A percentile compares a stretch with the other conserved stretches of the same genome.
phyloP scores from a whole-genome alignment of 2,329 filamentous ascomycete species.

The Clonostachys sp. region DNA sequence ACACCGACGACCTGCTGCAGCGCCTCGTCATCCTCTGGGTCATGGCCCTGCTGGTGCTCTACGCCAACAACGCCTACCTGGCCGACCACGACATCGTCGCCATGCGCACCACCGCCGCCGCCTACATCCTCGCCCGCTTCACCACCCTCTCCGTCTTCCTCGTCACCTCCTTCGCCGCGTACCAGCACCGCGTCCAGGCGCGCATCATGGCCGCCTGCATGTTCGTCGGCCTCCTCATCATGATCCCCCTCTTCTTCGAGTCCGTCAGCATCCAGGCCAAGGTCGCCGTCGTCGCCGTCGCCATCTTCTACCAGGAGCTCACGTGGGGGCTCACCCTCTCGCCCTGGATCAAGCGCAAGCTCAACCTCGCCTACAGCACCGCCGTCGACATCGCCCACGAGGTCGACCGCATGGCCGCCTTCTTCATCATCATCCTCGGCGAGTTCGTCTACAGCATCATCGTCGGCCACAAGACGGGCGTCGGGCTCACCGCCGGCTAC shows the following conservation, averaged over 20 bases:
- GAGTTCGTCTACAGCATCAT: conserved; percentile 44
- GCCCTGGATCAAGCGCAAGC: conserved; percentile 33
- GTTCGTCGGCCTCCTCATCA: conserved; percentile 30
- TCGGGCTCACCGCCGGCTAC: conserved; percentile 35
- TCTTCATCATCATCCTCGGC: conserved; percentile 46
- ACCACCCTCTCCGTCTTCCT: conserved; percentile 32
- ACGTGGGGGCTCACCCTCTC: conserved; percentile 38
- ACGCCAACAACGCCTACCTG: conserved; percentile 38
- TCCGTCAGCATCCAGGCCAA: conserved; percentile 31
- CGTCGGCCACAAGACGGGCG: conserved; percentile 37
- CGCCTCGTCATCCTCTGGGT: conserved; percentile 43
- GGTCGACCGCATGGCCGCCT: conserved; percentile 42
- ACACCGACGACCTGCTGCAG: conserved; percentile 43
- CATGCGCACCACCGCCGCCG: conserved; percentile 37
- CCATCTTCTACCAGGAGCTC: conserved; percentile 32
- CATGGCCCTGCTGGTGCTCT: conserved; percentile 42
- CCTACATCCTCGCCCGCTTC: conserved; percentile 38
- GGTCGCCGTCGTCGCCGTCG: conserved; percentile 32
- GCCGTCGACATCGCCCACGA: conserved; percentile 45
- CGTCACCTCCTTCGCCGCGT: conserved; percentile 37
- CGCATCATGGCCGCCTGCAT: conserved; percentile 36
- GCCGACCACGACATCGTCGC: conserved; percentile 36
- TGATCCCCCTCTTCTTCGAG: conserved; percentile 37
- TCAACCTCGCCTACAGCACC: conserved; percentile 37
- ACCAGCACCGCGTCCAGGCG: conserved; percentile 39